Base-by-base conservation (phyloP, 805 yeast genomes). In the Ogataea trehalophila region DNA sequence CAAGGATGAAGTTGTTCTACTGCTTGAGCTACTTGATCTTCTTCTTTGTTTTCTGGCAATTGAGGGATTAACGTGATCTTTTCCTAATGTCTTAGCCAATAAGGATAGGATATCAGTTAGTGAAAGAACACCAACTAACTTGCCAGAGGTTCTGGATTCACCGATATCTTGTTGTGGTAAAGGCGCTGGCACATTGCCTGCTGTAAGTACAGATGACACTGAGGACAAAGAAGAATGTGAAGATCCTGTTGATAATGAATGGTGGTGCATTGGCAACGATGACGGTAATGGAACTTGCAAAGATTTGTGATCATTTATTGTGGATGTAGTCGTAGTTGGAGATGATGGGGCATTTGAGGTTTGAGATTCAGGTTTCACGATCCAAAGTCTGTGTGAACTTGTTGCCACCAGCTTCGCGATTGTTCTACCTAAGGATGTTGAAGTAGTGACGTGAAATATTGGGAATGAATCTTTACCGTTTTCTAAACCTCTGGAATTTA, bases 401-500 rank as follows among this genome's bases (percentile, higher is more conserved):
- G 99, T 92, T 6, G 99, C 98, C 14, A 92, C 98, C 56, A 92
- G 73, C 65, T 94, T 92, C 33, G 98, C 98, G 60, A 94, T 77
- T 8, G 95, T 89, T 65, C 96, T 79, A 33, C 89, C 95, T 43
- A 94, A 74, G 0, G 94, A 83, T 9, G 95, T 81, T 37, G 77
- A 76, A 51, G 81, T 79, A 52, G 87, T 84, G 23, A 92, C 97
- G 65, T 92, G 96, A 76, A 92, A 92, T 37, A 94, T 92, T 16
- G 99, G 99, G 74, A 85, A 92, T 38, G 95, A 89, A 70, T 92
- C 99, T 67, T 91, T 90, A 44, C 97, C 97, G 62, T 90, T 91
- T 60, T 85, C 95, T 33, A 92, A 75, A 18, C 99, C 99, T 62
- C 96, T 83, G 46, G 84, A 83, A 54, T 86, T 84, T 53, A 94